These are phyloP conservation scores for Yamadazyma trypodendri DNA, from an alignment of 1,139 yeast genomes.

Conservation along the genomic window DNA sequence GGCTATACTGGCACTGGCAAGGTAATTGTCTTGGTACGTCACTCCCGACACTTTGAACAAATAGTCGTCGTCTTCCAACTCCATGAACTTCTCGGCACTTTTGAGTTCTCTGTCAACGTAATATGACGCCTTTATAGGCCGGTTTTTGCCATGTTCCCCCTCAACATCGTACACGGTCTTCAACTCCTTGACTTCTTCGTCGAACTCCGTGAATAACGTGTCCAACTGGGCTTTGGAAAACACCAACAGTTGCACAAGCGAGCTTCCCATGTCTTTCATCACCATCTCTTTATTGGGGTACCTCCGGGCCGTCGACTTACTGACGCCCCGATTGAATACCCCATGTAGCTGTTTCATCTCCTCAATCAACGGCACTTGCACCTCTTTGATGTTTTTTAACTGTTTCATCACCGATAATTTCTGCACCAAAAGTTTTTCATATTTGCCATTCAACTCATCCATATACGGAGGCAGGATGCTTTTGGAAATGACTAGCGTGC, in stretches of 20 bases:
- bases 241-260: conserved; percentile 17
- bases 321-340: conserved; percentile 24
- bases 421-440: conserved; percentile 19
- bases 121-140: conserved; percentile 13
- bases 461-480: conserved; percentile 20
- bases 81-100: conserved; percentile 22
- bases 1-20: conserved; percentile 17
- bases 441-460: conserved; percentile 21
- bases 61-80: conserved; percentile 24
- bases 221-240: conserved; percentile 22
- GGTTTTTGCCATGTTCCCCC: conserved; percentile 2
- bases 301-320: conserved; percentile 15
- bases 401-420: conserved; percentile 20
- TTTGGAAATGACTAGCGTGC: conserved; percentile 20
- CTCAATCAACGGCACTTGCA: conserved; percentile 38
- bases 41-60: conserved; percentile 15
- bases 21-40: conserved; percentile 18
- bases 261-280: conserved; percentile 8
- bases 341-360: conserved; percentile 28
- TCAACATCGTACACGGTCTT: conserved; percentile 9
- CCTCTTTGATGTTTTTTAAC: conserved; percentile 27
- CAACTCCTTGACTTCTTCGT: conserved; percentile 9
- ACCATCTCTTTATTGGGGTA: conserved; percentile 7
- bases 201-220: conserved; percentile 22
- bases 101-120: conserved; percentile 27